Conservation (phyloP, 2,329 filamentous ascomycete species). For the Fusarium torulosum region DNA sequence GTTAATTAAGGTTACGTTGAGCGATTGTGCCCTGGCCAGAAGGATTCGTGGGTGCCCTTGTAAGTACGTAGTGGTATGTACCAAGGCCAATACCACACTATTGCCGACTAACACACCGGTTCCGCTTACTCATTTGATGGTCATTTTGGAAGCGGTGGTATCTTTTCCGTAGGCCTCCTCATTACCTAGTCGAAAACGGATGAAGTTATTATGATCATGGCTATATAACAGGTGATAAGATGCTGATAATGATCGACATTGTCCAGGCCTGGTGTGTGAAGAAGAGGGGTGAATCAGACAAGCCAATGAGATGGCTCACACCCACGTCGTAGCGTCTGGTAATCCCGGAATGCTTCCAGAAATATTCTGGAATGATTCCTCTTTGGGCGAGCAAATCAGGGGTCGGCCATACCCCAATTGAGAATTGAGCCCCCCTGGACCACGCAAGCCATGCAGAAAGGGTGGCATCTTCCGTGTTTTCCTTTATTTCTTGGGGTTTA, state of each 20-base stretch:
- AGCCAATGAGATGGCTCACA: slow-evolving; percentile 16
- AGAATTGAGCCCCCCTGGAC: not conserved
- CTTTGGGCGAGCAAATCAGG: slow-evolving; percentile 22
- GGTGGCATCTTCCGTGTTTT: slow-evolving; percentile 3
- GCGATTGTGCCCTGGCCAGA: slow-evolving; percentile 22
- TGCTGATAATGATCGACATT: slow-evolving; percentile 21
- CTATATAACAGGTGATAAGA: slow-evolving; percentile 7
- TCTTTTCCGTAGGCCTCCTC: not conserved
- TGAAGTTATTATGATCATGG: slow-evolving; percentile 1
- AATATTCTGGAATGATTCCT: slow-evolving; percentile 45
- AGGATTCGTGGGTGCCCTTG: slow-evolving; percentile 9
- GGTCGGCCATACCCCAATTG: slow-evolving; percentile 12
- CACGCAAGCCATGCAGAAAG: slow-evolving; percentile 32
- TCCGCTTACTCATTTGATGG: not conserved
- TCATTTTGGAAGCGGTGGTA: slow-evolving; percentile 7
- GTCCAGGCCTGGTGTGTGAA: not conserved
- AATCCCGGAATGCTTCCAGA: slow-evolving; percentile 40
- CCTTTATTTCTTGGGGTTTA: not conserved
- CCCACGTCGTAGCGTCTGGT: slow-evolving; percentile 22
- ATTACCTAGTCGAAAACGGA: slow-evolving; percentile 1
- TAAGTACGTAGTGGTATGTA: not conserved
- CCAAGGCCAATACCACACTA: not conserved
- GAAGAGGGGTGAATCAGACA: slow-evolving; percentile 4
- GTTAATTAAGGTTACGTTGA: slow-evolving; percentile 31
- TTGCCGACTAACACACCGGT: slow-evolving; percentile 1